Percentiles rank a stretch among this genome's conserved stretches.
phyloP scores from a whole-genome alignment of 441 rosid genomes.

The Populus hybrid region DNA sequence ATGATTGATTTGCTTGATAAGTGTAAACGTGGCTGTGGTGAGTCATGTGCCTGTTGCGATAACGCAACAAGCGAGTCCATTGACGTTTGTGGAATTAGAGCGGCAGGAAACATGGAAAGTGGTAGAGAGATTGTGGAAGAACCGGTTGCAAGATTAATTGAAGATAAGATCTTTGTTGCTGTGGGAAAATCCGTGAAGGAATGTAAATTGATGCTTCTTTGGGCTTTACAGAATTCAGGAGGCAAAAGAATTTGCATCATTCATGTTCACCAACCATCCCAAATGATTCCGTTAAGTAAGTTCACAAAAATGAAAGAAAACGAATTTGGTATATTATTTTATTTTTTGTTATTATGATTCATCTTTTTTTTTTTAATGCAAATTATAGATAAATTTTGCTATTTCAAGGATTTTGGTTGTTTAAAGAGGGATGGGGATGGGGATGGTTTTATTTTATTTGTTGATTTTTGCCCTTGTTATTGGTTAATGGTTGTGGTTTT shows the following conservation, averaged over 20 bases:
- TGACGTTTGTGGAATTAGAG: conserved; percentile 31
- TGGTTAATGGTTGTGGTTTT: background rate
- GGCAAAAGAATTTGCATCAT: conserved; percentile 70
- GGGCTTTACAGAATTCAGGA: conserved; percentile 76
- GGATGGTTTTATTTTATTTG: background rate
- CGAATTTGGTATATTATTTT: background rate
- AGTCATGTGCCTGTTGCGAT: conserved; percentile 49
- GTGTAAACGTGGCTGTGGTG: conserved; percentile 54
- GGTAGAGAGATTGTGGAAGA: conserved; percentile 41
- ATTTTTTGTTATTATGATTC: background rate
- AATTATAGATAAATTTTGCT: background rate
- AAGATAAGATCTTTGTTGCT: conserved; percentile 73
- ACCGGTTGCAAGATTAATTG: conserved; percentile 44
- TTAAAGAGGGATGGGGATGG: background rate
- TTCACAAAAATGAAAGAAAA: conserved; percentile 1
- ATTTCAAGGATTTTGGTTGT: background rate
- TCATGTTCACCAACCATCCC: conserved; percentile 67
- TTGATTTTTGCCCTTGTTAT: background rate
- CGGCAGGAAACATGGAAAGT: conserved; percentile 37
- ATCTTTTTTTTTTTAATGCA: background rate
- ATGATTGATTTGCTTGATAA: conserved; percentile 1
- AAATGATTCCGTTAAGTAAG: conserved; percentile 68
- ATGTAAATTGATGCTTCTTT: conserved; percentile 47
- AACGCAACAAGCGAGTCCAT: conserved; percentile 29
- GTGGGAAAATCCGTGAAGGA: conserved; percentile 58